phyloP scores from a whole-genome alignment of 192 early-diverging fungal species.

The Martensiomyces pterosporus region DNA sequence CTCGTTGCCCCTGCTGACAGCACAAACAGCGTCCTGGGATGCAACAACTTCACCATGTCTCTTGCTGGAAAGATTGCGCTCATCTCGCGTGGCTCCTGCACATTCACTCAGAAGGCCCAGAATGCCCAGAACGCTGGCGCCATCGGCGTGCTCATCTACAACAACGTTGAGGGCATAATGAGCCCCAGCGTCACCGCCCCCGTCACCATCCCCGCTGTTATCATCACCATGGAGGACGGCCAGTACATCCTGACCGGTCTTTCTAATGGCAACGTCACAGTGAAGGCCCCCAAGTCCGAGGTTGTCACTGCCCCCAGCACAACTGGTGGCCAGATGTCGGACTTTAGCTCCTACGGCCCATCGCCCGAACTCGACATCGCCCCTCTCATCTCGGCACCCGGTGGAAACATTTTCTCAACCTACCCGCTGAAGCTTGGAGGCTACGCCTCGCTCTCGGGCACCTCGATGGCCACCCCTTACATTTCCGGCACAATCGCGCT shows the following conservation, averaged over 20 bases:
- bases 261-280: background rate
- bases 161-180: slow-evolving; percentile 38
- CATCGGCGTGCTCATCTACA: slow-evolving; percentile 47
- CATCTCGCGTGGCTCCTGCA: slow-evolving; percentile 47
- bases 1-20: slow-evolving; percentile 7
- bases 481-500: slow-evolving; percentile 67
- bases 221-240: slow-evolving; percentile 45
- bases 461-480: slow-evolving; percentile 80
- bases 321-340: slow-evolving; percentile 52
- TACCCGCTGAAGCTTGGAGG: slow-evolving; percentile 42
- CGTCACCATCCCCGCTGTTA: slow-evolving; percentile 41
- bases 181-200: slow-evolving; percentile 8
- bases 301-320: slow-evolving; percentile 16
- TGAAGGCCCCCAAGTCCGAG: slow-evolving; percentile 27
- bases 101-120: slow-evolving; percentile 41
- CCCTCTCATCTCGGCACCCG: slow-evolving; percentile 62
- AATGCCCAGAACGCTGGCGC: slow-evolving; percentile 52
- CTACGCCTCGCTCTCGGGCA: slow-evolving; percentile 59
- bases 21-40: slow-evolving; percentile 15
- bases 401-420: slow-evolving; percentile 65
- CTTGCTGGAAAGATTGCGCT: slow-evolving; percentile 45
- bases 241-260: slow-evolving; percentile 13
- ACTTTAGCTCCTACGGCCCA: slow-evolving; percentile 64
- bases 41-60: slow-evolving; percentile 3
- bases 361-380: slow-evolving; percentile 57